phyloP scores from a whole-genome alignment of 257 asterid genomes.

The Cynanchum wilfordii region DNA sequence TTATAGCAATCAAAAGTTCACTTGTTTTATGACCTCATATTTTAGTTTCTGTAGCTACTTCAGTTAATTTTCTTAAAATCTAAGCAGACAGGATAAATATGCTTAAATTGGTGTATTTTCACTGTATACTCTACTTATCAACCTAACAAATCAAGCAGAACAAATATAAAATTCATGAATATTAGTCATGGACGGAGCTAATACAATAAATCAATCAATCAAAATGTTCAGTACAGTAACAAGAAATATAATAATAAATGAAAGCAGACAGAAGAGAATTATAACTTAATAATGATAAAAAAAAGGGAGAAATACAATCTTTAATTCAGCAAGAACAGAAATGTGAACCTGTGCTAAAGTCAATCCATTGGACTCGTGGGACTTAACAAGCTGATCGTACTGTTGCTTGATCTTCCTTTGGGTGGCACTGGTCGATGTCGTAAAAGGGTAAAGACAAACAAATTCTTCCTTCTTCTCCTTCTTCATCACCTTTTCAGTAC shows the following conservation, averaged over 20 bases:
- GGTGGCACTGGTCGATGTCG: constrained; percentile 59
- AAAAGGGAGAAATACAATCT: neutral
- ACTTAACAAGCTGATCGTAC: constrained; percentile 73
- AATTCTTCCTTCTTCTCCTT: constrained; percentile 44
- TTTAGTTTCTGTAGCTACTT: neutral
- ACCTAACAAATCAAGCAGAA: neutral
- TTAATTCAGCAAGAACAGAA: neutral
- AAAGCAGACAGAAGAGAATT: too few species aligned
- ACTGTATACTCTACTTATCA: neutral
- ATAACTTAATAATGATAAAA: neutral
- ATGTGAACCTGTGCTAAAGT: constrained; percentile 61
- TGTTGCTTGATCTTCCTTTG: constrained; percentile 78
- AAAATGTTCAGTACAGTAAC: neutral
- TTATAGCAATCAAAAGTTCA: neutral
- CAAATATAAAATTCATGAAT: neutral
- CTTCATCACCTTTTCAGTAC: constrained; percentile 28
- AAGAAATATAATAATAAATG: neutral
- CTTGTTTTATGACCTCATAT: neutral
- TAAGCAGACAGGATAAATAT: neutral
- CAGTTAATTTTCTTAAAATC: neutral
- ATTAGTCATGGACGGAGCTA: neutral
- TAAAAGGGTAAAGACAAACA: constrained; percentile 62
- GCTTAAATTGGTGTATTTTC: neutral
- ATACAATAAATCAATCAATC: neutral
- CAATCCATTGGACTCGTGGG: constrained; percentile 63